phyloP scores from a whole-genome alignment of 164 flowering plant species.

The Piper longum region DNA sequence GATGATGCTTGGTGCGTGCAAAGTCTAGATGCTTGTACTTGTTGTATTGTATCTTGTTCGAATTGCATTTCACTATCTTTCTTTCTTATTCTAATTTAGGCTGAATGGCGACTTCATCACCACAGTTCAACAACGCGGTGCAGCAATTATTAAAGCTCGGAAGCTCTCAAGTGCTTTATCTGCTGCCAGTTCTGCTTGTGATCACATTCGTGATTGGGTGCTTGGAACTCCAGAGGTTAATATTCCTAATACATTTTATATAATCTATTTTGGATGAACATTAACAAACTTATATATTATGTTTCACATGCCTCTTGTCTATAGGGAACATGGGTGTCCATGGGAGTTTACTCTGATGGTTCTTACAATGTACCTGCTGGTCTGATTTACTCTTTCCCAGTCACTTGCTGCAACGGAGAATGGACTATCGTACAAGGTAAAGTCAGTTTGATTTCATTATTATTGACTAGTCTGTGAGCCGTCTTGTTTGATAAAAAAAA shows the following conservation, averaged over 20 bases:
- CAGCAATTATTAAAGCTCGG: constrained; percentile 95
- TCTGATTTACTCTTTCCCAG: constrained; percentile 94
- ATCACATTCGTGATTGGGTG: constrained; percentile 98
- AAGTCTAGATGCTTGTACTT: background rate
- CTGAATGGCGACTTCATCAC: constrained; percentile 76
- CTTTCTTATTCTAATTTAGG: constrained; percentile 26
- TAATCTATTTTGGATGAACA: background rate
- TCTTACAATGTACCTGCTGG: constrained; percentile 94
- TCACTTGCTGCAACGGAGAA: constrained; percentile 76
- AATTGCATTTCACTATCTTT: background rate
- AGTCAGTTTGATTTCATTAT: background rate
- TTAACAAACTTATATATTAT: background rate
- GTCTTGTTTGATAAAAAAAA: no score
- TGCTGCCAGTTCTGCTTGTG: constrained; percentile 99
- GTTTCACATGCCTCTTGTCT: background rate
- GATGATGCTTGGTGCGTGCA: constrained; percentile 57
- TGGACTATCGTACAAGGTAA: constrained; percentile 91
- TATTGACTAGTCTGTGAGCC: no score
- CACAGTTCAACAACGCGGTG: constrained; percentile 97
- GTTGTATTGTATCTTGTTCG: no score
- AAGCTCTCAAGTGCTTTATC: constrained; percentile 98
- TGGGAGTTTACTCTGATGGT: constrained; percentile 99
- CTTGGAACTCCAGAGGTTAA: constrained; percentile 95
- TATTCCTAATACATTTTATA: background rate
- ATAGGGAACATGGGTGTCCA: constrained; percentile 95